Percentiles rank a stretch among this genome's conserved stretches.
Evolutionary conservation across 176 grass and related monocot genomes (phyloP).

Genomic region (Oryza glaberrima): DNA sequence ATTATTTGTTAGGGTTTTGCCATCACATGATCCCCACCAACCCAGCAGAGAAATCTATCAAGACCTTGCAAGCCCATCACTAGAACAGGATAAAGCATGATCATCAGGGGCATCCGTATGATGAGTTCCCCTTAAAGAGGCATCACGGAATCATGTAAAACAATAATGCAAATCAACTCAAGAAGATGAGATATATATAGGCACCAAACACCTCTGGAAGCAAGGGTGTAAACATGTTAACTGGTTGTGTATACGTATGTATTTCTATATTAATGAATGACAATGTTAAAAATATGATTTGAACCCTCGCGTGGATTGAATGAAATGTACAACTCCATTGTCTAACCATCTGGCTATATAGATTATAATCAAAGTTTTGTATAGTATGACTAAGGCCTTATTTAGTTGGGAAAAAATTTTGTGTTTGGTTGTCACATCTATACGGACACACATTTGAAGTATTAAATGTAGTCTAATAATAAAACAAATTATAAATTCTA

Average conservation of each 20-base stretch:
- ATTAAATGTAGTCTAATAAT: too few relatives aligned
- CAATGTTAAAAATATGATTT: not conserved
- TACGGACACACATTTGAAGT: too few relatives aligned
- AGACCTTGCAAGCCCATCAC: slow-evolving; percentile 55
- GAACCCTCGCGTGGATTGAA: not conserved
- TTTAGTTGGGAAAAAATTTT: too few relatives aligned
- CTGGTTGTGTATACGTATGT: not conserved
- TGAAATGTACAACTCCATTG: not conserved
- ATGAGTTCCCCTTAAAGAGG: slow-evolving; percentile 60
- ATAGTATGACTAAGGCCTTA: not conserved
- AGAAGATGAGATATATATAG: not conserved
- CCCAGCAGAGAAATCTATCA: slow-evolving; percentile 60
- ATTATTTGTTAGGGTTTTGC: slow-evolving; percentile 49
- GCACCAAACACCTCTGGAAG: not conserved
- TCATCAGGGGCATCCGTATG: slow-evolving; percentile 45
- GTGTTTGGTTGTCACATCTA: too few relatives aligned
- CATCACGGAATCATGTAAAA: slow-evolving; percentile 45
- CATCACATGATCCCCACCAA: slow-evolving; percentile 78
- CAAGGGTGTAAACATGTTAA: not conserved
- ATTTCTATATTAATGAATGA: not conserved
- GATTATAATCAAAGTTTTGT: not conserved
- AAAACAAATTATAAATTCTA: too few relatives aligned
- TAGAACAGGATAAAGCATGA: slow-evolving; percentile 51
- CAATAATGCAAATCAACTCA: not conserved
- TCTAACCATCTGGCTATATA: not conserved